A percentile compares a stretch with the other conserved stretches of the same genome.
phyloP scores from a whole-genome alignment of 73 alveolate species.

The Breviolum minutum region DNA sequence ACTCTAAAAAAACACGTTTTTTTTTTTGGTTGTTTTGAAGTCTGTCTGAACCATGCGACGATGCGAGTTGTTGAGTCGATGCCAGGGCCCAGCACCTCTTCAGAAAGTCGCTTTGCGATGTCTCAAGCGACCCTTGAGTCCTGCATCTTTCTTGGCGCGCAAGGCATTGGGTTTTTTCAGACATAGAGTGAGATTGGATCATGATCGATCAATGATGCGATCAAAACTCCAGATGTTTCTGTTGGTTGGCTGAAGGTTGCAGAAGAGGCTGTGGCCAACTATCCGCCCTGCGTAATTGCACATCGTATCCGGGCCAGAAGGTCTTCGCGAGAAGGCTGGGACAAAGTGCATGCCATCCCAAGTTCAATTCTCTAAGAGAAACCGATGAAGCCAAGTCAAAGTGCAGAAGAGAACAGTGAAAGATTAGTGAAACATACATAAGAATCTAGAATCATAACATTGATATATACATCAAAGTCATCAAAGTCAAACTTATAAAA shows the following conservation, averaged over 20 bases:
- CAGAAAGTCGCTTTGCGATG: constrained; percentile 69
- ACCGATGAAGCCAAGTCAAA: too few species aligned
- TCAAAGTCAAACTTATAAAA: background rate
- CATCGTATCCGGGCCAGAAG: background rate
- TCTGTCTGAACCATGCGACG: too few species aligned
- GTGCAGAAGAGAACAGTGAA: too few species aligned
- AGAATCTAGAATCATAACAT: too few species aligned
- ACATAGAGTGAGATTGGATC: background rate
- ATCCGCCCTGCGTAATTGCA: constrained; percentile 48
- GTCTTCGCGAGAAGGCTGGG: constrained; percentile 47
- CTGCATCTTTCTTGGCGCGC: constrained; percentile 71
- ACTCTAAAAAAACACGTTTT: too few species aligned
- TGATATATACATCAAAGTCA: too few species aligned
- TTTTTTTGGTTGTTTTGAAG: too few species aligned
- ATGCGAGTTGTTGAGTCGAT: too few species aligned
- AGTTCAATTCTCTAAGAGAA: too few species aligned
- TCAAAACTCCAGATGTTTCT: too few species aligned
- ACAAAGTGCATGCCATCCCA: too few species aligned
- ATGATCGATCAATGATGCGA: background rate
- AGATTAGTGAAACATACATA: too few species aligned
- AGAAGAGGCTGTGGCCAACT: constrained; percentile 58
- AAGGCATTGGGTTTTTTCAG: background rate
- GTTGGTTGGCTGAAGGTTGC: constrained; percentile 18
- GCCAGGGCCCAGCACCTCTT: constrained; percentile 48
- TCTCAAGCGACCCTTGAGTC: constrained; percentile 52